A percentile compares a stretch with the other conserved stretches of the same genome.
Conservation (phyloP, 768 basidiomycete species). For the Boletus edulis region DNA sequence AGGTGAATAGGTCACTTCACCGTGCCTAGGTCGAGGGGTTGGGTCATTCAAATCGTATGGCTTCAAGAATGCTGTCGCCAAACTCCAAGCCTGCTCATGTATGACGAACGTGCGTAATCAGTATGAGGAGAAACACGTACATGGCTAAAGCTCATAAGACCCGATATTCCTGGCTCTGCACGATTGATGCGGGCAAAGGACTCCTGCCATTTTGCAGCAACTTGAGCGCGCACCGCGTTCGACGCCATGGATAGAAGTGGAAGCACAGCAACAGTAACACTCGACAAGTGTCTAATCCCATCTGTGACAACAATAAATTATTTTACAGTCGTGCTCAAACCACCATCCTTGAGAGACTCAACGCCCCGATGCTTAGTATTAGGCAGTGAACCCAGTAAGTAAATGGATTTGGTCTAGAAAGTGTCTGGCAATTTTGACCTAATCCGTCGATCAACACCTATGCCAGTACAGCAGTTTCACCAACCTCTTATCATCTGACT, state of each 20-base stretch:
- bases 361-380: no score
- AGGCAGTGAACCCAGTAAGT: no score
- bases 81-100: slow-evolving; percentile 55
- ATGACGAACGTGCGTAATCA: background rate
- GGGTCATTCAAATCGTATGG: slow-evolving; percentile 51
- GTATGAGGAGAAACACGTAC: slow-evolving; percentile 30
- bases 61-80: slow-evolving; percentile 51
- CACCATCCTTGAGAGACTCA: no score
- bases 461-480: background rate
- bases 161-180: slow-evolving; percentile 57
- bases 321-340: no score
- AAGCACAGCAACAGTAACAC: slow-evolving; percentile 23
- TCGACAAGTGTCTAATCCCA: no score
- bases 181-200: slow-evolving; percentile 64
- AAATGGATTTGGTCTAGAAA: no score
- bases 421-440: background rate
- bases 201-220: slow-evolving; percentile 70
- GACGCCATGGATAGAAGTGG: slow-evolving; percentile 51
- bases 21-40: slow-evolving; percentile 27
- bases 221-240: slow-evolving; percentile 60
- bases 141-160: slow-evolving; percentile 62
- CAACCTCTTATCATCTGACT: background rate
- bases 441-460: background rate
- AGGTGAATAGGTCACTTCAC: slow-evolving; percentile 15
- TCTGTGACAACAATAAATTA: no score